Evolutionary conservation across 805 yeast genomes (phyloP), one percentile per base, ranked within the genome.

Genomic region (Saturnispora besseyi): DNA sequence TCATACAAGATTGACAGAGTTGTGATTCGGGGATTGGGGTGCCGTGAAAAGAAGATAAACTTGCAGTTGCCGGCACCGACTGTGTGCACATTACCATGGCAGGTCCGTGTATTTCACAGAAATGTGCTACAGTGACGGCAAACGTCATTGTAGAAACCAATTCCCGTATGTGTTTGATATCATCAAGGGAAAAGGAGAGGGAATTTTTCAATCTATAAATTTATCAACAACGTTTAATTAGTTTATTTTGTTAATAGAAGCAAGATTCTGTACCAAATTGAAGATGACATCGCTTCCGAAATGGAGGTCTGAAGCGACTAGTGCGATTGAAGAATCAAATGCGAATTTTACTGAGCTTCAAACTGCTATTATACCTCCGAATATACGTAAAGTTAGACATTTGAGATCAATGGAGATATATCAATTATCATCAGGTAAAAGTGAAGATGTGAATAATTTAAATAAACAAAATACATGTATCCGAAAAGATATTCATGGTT

Each of bases 41-140:
- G 1, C 72, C 72, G 59, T 45, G 75, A 69, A 32, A 75, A 1
- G 41, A 31, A 1, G 49, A 30, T 9, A 48, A 15, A 22, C 53
- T 48, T 5, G 33, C 36, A 7, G 48, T 44, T 12, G 45, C 13
- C 3, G 49, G 31, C 6, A 49, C 55, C 26, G 62, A 55, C 56
- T 81, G 87, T 0, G 89, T 81, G 54, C 86, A 82, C 60, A 81
- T 64, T 1, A 84, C 69, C 38, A 80, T 75, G 11, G 81, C 70
- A 0, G 91, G 90, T 0, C 91, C 91, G 60, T 84, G 90, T 22
- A 79, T 74, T 63, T 84, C 91, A 62, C 91, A 84, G 62, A 84
- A 84, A 60, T 84, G 91, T 0, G 87, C 82, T 44, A 84, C 61
- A 21, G 84, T 71, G 9, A 79, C 64, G 10, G 75, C 74, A 59